Conservation (phyloP, 2,329 filamentous ascomycete genomes). For the Hymenoscyphus occultus region DNA sequence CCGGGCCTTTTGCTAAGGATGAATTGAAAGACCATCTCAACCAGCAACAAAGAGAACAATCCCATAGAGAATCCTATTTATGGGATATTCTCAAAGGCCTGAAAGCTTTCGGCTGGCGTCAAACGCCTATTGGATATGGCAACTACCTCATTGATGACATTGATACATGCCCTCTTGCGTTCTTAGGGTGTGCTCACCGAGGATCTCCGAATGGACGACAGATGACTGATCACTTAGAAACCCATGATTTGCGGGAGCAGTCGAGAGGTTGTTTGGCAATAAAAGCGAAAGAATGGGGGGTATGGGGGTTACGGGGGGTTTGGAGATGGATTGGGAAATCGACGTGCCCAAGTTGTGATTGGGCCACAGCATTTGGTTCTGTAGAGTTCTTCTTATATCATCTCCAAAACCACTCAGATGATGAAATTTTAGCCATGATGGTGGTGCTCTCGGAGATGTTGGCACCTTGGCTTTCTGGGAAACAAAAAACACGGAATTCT, state of each 20-base stretch:
- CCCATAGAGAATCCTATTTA: not conserved
- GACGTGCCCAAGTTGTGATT: conserved; percentile 17
- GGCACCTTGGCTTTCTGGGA: not conserved
- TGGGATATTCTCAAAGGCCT: conserved; percentile 6
- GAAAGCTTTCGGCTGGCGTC: not conserved
- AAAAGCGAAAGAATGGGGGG: conserved; percentile 17
- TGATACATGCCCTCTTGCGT: conserved; percentile 14
- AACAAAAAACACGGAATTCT: not conserved
- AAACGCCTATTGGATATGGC: not conserved
- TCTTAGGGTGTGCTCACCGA: conserved; percentile 13
- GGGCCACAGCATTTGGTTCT: not conserved
- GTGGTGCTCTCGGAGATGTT: conserved; percentile 3
- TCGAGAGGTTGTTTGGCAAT: conserved; percentile 11
- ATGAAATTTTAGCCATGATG: not conserved
- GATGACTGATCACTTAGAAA: not conserved
- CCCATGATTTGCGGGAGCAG: conserved; percentile 13
- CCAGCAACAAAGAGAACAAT: conserved; percentile 3
- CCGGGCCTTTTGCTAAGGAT: conserved; percentile 8
- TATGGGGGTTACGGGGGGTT: conserved; percentile 29
- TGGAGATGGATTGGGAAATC: conserved; percentile 11
- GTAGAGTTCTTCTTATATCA: not conserved
- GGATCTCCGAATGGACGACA: not conserved
- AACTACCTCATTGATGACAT: not conserved
- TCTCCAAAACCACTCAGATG: conserved; percentile 4
- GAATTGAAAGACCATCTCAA: not conserved